phyloP scores from a whole-genome alignment of 2,329 filamentous ascomycete genomes.

The Exophiala calicioides region DNA sequence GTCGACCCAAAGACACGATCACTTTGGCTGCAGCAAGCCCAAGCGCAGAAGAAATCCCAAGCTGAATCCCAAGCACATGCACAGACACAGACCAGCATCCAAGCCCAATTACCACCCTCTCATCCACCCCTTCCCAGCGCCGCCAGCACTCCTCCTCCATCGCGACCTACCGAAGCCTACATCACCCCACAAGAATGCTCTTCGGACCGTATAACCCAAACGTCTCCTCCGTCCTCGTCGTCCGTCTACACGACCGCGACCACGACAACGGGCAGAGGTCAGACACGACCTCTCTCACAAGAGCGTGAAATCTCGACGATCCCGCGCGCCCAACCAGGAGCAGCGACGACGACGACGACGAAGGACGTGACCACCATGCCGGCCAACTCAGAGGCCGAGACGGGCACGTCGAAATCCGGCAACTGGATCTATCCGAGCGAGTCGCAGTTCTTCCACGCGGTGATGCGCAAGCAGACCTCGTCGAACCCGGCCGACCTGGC shows the following conservation, averaged over 20 bases:
- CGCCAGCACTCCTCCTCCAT: slow-evolving; percentile 2
- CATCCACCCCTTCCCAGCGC: slow-evolving; percentile 18
- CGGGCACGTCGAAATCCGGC: slow-evolving; percentile 68
- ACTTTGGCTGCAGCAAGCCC: slow-evolving; percentile 66
- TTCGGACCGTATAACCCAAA: slow-evolving; percentile 34
- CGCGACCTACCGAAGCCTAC: slow-evolving; percentile 34
- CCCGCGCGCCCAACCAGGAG: slow-evolving; percentile 57
- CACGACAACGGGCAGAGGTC: too few relatives aligned
- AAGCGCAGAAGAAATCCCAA: slow-evolving; percentile 60
- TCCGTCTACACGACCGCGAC: slow-evolving; percentile 32
- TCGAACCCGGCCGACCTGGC: slow-evolving; percentile 49
- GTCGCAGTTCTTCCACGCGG: slow-evolving; percentile 96
- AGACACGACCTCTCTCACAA: slow-evolving; percentile 57
- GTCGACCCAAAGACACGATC: slow-evolving; percentile 89
- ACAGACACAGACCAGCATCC: slow-evolving; percentile 20
- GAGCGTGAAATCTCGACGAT: slow-evolving; percentile 79
- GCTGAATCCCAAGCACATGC: slow-evolving; percentile 40
- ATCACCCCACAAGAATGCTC: slow-evolving; percentile 28
- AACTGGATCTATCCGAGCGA: slow-evolving; percentile 99
- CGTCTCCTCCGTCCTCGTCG: slow-evolving; percentile 25
- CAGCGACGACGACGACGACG: slow-evolving; percentile 32
- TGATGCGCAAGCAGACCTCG: slow-evolving; percentile 79
- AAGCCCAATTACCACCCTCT: slow-evolving; percentile 31
- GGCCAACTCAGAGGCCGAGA: slow-evolving; percentile 78
- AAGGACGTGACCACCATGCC: slow-evolving; percentile 38